A percentile compares a stretch with the other conserved stretches of the same genome.
Evolutionary conservation across 2,329 filamentous ascomycete species (phyloP).

Genomic region (Colletotrichum sp.): DNA sequence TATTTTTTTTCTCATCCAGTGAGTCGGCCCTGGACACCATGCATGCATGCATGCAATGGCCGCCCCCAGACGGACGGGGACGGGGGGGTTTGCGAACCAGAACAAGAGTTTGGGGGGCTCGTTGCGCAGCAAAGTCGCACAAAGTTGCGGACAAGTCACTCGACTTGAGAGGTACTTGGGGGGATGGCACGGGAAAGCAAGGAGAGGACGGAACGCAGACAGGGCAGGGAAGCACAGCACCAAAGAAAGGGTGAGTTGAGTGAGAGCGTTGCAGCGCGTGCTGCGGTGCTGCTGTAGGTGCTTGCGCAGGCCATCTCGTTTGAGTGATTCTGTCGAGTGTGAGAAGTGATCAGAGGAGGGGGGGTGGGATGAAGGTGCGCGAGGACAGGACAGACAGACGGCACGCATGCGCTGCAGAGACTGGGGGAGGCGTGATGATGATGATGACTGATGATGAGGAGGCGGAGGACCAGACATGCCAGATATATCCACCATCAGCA

Average conservation of each 20-base stretch:
- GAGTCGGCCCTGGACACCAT: background rate
- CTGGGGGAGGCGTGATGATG: background rate
- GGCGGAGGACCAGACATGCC: background rate
- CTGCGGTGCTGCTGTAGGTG: background rate
- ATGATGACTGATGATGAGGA: background rate
- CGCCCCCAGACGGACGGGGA: background rate
- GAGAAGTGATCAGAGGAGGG: conserved; percentile 1
- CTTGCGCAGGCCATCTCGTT: conserved; percentile 15
- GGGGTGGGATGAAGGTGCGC: background rate
- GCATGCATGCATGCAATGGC: background rate
- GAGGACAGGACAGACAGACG: background rate
- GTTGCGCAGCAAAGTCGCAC: background rate
- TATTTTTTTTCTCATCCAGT: background rate
- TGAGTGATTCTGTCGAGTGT: conserved; percentile 14
- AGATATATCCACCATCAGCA: conserved; percentile 1
- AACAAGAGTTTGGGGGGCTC: background rate
- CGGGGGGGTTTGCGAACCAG: background rate
- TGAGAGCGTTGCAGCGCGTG: conserved; percentile 9
- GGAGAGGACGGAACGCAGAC: background rate
- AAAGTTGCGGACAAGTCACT: conserved; percentile 4
- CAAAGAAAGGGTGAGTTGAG: background rate
- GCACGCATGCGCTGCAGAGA: background rate
- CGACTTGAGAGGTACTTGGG: conserved; percentile 4
- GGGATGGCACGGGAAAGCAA: background rate
- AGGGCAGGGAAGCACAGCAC: background rate